Evolutionary conservation across 768 basidiomycete species (phyloP).

Genomic region (Suillus subaureus): DNA sequence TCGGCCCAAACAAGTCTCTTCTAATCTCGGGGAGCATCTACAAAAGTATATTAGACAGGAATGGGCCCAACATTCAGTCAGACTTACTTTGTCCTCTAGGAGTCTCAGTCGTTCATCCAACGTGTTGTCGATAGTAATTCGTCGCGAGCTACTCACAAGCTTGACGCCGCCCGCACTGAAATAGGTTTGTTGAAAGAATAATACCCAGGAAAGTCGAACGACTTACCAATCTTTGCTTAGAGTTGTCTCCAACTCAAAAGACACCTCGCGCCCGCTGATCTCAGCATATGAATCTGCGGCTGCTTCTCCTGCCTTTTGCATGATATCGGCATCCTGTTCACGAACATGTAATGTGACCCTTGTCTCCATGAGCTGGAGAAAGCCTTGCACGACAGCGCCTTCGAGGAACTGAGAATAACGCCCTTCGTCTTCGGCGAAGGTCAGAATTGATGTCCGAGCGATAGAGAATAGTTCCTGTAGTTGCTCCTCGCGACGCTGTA

Average conservation of each 20-base stretch:
- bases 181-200: background rate
- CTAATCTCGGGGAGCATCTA: constrained; percentile 98
- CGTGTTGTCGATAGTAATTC: constrained; percentile 93
- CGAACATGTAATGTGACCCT: constrained; percentile 67
- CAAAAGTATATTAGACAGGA: constrained; percentile 8
- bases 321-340: constrained; percentile 62
- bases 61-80: background rate
- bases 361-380: constrained; percentile 80
- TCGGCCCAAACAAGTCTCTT: constrained; percentile 83
- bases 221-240: constrained; percentile 71
- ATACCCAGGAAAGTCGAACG: background rate
- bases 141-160: constrained; percentile 66
- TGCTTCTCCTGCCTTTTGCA: constrained; percentile 60
- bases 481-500: constrained; percentile 91
- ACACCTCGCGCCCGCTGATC: constrained; percentile 70
- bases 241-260: constrained; percentile 58
- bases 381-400: constrained; percentile 82
- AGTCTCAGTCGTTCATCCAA: constrained; percentile 88
- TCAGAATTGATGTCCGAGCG: constrained; percentile 63
- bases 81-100: constrained; percentile 83
- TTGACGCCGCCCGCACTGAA: constrained; percentile 84
- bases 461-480: constrained; percentile 85
- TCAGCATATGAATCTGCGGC: constrained; percentile 74
- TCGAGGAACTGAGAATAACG: constrained; percentile 84
- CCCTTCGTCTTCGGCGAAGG: constrained; percentile 62